These are phyloP conservation scores for Malassezia yamatoensis DNA, from an alignment of 1,284 basidiomycete genomes.

Conservation along the genomic window DNA sequence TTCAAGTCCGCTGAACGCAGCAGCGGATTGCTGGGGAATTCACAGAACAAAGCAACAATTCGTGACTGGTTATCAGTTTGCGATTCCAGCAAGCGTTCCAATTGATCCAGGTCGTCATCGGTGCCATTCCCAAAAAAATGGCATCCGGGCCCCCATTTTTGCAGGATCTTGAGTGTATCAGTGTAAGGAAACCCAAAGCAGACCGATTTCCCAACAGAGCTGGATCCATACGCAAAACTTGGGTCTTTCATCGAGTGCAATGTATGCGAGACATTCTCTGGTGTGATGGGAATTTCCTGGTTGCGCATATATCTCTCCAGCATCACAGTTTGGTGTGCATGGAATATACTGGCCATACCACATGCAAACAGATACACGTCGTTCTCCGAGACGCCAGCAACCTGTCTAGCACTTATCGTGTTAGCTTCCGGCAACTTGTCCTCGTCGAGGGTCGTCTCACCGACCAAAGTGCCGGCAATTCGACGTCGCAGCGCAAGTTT, in stretches of 20 bases:
- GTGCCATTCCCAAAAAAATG: constrained; percentile 78
- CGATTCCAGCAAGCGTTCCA: constrained; percentile 60
- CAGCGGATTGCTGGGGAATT: constrained; percentile 90
- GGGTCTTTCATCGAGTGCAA: constrained; percentile 11
- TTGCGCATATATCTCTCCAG: constrained; percentile 17
- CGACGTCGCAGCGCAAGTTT: constrained; percentile 76
- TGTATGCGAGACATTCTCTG: not conserved
- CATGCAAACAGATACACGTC: constrained; percentile 79
- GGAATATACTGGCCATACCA: constrained; percentile 90
- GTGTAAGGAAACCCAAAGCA: constrained; percentile 77
- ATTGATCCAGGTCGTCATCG: constrained; percentile 63
- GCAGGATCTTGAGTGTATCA: constrained; percentile 88
- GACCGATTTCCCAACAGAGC: constrained; percentile 27
- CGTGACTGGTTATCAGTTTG: constrained; percentile 44
- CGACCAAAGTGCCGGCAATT: constrained; percentile 69
- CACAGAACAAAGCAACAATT: constrained; percentile 56
- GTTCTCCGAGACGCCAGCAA: constrained; percentile 53
- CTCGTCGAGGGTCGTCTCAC: constrained; percentile 16
- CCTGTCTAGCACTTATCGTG: constrained; percentile 23
- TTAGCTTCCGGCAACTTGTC: constrained; percentile 52
- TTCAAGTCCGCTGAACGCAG: constrained; percentile 70
- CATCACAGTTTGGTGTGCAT: constrained; percentile 60
- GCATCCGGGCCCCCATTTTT: constrained; percentile 94
- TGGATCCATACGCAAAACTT: constrained; percentile 8
- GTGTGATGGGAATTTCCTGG: not conserved